Conservation (phyloP, 306 rosid species). For the Cucumis cinereus region DNA sequence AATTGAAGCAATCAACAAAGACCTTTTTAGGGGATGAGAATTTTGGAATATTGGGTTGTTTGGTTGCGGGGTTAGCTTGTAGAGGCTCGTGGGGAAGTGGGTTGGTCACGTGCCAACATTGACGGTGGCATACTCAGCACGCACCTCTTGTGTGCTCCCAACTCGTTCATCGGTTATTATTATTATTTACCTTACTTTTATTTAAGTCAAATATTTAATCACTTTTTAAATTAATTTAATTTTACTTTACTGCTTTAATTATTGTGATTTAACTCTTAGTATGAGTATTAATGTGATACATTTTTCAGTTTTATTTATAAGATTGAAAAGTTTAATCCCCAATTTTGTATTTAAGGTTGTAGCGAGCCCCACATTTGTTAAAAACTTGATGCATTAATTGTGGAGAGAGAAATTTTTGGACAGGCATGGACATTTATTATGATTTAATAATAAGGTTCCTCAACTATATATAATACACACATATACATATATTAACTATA, state of each 20-base stretch:
- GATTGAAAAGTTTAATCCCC: background rate
- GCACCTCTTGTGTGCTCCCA: conserved; percentile 32
- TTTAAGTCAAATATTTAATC: conserved; percentile 5
- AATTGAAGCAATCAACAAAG: background rate
- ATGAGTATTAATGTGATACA: background rate
- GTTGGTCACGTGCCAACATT: conserved; percentile 36
- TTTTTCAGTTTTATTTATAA: background rate
- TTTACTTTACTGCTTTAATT: background rate
- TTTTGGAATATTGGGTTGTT: conserved; percentile 1
- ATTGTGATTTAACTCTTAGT: background rate
- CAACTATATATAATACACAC: too few species aligned
- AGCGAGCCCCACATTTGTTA: background rate
- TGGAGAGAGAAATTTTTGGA: background rate
- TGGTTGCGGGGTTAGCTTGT: background rate
- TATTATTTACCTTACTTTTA: background rate
- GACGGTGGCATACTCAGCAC: conserved; percentile 31
- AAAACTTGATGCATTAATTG: background rate
- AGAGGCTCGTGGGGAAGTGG: conserved; percentile 15
- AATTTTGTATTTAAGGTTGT: background rate
- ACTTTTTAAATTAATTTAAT: background rate
- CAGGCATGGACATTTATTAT: background rate
- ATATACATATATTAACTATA: too few species aligned
- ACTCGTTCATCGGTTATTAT: background rate
- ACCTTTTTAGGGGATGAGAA: background rate
- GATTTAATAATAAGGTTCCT: background rate